phyloP scores from a whole-genome alignment of 352 stramenopile species.

The Thalassiosira ordinaria region DNA sequence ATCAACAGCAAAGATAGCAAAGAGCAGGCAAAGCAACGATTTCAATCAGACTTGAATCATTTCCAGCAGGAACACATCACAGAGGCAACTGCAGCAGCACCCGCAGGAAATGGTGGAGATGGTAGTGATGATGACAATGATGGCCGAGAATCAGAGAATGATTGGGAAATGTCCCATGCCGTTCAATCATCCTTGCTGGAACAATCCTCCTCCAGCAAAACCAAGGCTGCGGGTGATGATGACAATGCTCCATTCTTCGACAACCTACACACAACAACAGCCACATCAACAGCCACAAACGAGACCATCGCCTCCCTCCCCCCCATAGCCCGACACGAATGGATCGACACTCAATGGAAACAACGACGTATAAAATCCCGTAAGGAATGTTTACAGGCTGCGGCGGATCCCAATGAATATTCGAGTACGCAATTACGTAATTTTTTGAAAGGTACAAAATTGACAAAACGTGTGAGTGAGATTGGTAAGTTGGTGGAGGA shows the following conservation, averaged over 20 bases:
- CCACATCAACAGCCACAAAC: no score
- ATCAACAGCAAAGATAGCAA: conserved; percentile 37
- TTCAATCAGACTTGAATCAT: neutral
- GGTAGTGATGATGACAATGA: conserved; percentile 23
- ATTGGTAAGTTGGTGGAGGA: conserved; percentile 63
- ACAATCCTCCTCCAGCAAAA: conserved; percentile 18
- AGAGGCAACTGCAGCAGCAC: no score
- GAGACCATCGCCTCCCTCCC: conserved; percentile 91
- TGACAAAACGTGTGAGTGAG: conserved; percentile 88
- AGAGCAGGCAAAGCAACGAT: conserved; percentile 10
- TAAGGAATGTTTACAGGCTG: conserved; percentile 94
- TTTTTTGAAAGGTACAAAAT: conserved; percentile 91
- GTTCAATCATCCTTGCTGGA: conserved; percentile 46
- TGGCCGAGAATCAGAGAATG: conserved; percentile 59
- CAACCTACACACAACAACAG: no score
- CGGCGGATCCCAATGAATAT: conserved; percentile 93
- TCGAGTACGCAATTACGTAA: conserved; percentile 94
- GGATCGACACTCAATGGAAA: conserved; percentile 90
- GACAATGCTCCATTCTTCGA: conserved; percentile 16
- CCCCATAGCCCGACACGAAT: conserved; percentile 90
- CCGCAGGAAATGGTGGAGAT: conserved; percentile 7
- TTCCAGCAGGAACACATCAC: conserved; percentile 22
- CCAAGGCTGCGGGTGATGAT: conserved; percentile 32
- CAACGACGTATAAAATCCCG: conserved; percentile 90
- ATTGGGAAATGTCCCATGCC: conserved; percentile 58